Percentiles rank a stretch among this genome's conserved stretches.
Evolutionary conservation across 768 basidiomycete species (phyloP).

Genomic region (Xerocomellus chrysenteron): DNA sequence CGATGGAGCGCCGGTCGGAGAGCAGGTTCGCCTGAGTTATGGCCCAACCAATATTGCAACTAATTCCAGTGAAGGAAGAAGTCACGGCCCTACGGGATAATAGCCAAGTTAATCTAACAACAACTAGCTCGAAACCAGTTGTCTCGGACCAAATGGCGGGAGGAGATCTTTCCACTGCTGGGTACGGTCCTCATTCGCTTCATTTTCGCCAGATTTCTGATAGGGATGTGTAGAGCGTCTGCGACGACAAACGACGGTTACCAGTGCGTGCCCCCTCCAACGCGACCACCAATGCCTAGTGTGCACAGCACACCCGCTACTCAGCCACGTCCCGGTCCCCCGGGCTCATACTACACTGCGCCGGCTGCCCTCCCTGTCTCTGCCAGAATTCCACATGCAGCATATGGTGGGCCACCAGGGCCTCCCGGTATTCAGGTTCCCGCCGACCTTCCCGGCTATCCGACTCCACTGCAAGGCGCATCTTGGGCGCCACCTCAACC

Average conservation of each 20-base stretch:
- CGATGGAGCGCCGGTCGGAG: not conserved
- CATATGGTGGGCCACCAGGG: slow-evolving; percentile 9
- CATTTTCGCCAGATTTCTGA: not conserved
- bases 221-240: no score
- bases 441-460: slow-evolving; percentile 35
- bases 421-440: slow-evolving; percentile 16
- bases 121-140: not conserved
- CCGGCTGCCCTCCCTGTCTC: slow-evolving; percentile 29
- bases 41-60: not conserved
- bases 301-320: slow-evolving; percentile 23
- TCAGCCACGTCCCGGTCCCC: slow-evolving; percentile 26
- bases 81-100: not conserved
- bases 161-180: not conserved
- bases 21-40: not conserved
- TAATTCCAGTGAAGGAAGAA: not conserved
- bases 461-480: slow-evolving; percentile 21
- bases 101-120: not conserved
- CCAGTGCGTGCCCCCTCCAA: no score
- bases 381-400: slow-evolving; percentile 10
- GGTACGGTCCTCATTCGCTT: not conserved
- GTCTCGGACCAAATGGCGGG: not conserved
- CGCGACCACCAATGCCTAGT: slow-evolving; percentile 30
- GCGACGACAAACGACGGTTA: no score
- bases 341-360: slow-evolving; percentile 33
- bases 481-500: slow-evolving; percentile 26